Evolutionary conservation across 768 basidiomycete species (phyloP), one percentile per base, ranked within the genome.

Genomic region (Suillus americanus): DNA sequence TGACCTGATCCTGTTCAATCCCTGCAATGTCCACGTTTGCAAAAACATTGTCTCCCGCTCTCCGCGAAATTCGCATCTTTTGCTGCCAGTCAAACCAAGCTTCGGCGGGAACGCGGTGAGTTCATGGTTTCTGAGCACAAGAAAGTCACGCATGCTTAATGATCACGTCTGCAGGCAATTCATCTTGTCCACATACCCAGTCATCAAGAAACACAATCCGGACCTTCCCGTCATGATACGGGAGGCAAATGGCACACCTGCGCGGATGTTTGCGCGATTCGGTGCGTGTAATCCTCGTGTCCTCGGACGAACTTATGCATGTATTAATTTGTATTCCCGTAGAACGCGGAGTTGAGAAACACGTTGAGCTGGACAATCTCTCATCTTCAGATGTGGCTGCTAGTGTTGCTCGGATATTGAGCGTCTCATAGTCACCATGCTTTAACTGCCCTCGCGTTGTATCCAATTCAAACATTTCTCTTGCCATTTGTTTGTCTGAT

Each of bases 151-250:
- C 53, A 20, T 50, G 30, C 18, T 57, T 56, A 33, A 53, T 48
- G 33, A 28, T 40, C 48, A 43, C 25, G 4, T 69, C 64, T 54
- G n/a, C 75, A 94, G 94, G 69, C 87, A 93, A 78, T 95, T 94
- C 78, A 85, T 95, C 71, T 75, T 87, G 50, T 83, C 90, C 33
- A 85, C 87, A 67, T 94, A 94, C 73, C 86, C 90, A 5, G 69
- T 81, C 61, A 85, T 94, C 72, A 94, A 94, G 79, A 83, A 91
- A 74, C 79, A 89, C 76, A 95, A 95, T 73, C 93, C 92, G 45
- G 89, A 95, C 78, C 79, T 95, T n/a, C 93, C 92, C 20, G 83
- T 93, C 43, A 75, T 94, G 70, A 90, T 94, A 71, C 84, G 93
- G 70, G 90, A 93, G 78, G 93, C 91, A 18, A 80, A 79, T 61